Evolutionary conservation across 2,329 filamentous ascomycete species (phyloP).

Genomic region (Penicillium concentricum): DNA sequence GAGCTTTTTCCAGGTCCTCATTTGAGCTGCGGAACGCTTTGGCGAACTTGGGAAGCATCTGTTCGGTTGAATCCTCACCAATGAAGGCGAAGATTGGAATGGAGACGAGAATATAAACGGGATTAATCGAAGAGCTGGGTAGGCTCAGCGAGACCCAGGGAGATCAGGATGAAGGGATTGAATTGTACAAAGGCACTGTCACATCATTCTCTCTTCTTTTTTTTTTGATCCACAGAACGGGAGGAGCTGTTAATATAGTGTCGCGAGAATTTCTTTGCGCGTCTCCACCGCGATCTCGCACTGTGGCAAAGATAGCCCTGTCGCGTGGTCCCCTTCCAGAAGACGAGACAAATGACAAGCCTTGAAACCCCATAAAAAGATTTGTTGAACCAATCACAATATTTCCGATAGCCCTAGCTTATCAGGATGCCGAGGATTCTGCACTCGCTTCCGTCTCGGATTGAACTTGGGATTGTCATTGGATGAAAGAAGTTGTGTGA

Average conservation of each 20-base stretch:
- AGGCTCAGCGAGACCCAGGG: conserved; percentile 21
- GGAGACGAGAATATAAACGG: neutral
- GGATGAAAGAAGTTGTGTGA: neutral
- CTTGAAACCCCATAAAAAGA: neutral
- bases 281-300: conserved; percentile 10
- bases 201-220: conserved; percentile 26
- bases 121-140: conserved; percentile 19
- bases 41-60: conserved; percentile 14
- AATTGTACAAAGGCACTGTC: conserved; percentile 5
- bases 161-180: conserved; percentile 12
- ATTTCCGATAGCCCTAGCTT: conserved; percentile 7
- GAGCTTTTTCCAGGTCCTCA: conserved; percentile 36
- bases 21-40: conserved; percentile 23
- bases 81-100: conserved; percentile 13
- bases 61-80: conserved; percentile 11
- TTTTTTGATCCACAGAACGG: conserved; percentile 17
- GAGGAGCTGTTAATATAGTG: conserved; percentile 18
- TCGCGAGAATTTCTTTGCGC: conserved; percentile 17
- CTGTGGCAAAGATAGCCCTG: conserved; percentile 17
- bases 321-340: conserved; percentile 22
- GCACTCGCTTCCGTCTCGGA: conserved; percentile 9
- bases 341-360: conserved; percentile 25
- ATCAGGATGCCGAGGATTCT: conserved; percentile 18
- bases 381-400: neutral
- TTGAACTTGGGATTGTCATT: neutral